Conservation (phyloP, 2,329 filamentous ascomycete genomes). For the Hyphodiscus sp. region DNA sequence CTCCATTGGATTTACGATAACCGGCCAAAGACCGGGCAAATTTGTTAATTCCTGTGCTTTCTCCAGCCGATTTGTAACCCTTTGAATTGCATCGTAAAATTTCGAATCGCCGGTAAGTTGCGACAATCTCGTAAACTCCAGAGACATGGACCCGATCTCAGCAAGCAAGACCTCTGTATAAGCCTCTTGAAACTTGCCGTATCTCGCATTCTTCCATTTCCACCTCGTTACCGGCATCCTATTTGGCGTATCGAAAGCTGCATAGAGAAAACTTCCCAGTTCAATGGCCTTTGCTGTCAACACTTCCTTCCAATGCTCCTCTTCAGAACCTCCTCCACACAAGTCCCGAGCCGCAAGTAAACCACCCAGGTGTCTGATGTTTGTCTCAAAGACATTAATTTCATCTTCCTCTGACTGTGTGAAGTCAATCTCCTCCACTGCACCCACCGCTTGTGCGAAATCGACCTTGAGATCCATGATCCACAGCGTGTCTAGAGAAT, state of each 20-base stretch:
- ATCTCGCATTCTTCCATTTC: conserved; percentile 34
- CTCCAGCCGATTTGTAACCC: conserved; percentile 50
- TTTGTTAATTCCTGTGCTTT: conserved; percentile 43
- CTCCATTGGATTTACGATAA: conserved; percentile 46
- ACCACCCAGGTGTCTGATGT: conserved; percentile 34
- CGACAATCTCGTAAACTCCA: conserved; percentile 59
- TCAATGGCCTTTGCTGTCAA: conserved; percentile 27
- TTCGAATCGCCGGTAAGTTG: conserved; percentile 53
- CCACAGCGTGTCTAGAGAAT: conserved; percentile 74
- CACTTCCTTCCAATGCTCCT: conserved; percentile 15
- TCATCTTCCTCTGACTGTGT: conserved; percentile 9
- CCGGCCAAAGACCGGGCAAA: conserved; percentile 57
- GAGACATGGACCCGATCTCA: conserved; percentile 50
- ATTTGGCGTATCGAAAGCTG: conserved; percentile 47
- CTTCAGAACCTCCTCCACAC: conserved; percentile 13
- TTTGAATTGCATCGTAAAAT: conserved; percentile 54
- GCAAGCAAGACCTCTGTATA: conserved; percentile 41
- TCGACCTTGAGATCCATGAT: conserved; percentile 74
- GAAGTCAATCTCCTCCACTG: conserved; percentile 54
- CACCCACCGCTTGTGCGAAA: conserved; percentile 55
- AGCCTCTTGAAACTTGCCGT: conserved; percentile 55
- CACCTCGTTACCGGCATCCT: conserved; percentile 40
- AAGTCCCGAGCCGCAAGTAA: conserved; percentile 32
- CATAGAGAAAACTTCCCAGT: conserved; percentile 28
- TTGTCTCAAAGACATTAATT: conserved; percentile 34